phyloP scores from a whole-genome alignment of 441 rosid genomes.

The Adansonia grandidieri region DNA sequence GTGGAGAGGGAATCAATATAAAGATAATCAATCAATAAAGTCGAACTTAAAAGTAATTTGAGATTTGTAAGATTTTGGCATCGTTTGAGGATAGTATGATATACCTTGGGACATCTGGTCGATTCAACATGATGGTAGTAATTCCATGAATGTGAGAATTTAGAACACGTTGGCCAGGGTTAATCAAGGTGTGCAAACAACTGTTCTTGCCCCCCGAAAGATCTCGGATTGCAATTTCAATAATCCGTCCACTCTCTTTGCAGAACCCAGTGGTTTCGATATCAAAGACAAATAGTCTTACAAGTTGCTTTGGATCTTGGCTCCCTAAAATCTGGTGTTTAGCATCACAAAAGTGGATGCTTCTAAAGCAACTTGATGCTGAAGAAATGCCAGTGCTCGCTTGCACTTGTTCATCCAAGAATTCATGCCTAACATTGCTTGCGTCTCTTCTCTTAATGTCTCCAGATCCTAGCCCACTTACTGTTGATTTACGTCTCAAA shows the following conservation, averaged over 20 bases:
- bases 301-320: conserved; percentile 14
- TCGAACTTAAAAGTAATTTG: not conserved
- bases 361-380: not conserved
- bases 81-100: not conserved
- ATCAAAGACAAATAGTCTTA: conserved; percentile 22
- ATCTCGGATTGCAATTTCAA: conserved; percentile 29
- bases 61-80: not conserved
- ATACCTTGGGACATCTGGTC: conserved; percentile 38
- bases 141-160: conserved; percentile 39
- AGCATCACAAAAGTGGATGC: conserved; percentile 26
- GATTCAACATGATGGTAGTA: conserved; percentile 35
- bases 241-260: conserved; percentile 5
- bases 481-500: not conserved
- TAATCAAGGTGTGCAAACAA: conserved; percentile 35
- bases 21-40: not conserved
- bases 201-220: conserved; percentile 29
- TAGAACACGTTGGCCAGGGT: conserved; percentile 34
- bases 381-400: not conserved
- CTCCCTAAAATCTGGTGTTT: conserved; percentile 14
- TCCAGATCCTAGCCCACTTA: not conserved
- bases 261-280: conserved; percentile 30
- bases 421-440: conserved; percentile 5
- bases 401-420: not conserved
- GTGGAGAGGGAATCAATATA: not conserved
- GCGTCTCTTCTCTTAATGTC: not conserved